phyloP scores from a whole-genome alignment of 257 asterid species.

The Solanum tarapatanum region DNA sequence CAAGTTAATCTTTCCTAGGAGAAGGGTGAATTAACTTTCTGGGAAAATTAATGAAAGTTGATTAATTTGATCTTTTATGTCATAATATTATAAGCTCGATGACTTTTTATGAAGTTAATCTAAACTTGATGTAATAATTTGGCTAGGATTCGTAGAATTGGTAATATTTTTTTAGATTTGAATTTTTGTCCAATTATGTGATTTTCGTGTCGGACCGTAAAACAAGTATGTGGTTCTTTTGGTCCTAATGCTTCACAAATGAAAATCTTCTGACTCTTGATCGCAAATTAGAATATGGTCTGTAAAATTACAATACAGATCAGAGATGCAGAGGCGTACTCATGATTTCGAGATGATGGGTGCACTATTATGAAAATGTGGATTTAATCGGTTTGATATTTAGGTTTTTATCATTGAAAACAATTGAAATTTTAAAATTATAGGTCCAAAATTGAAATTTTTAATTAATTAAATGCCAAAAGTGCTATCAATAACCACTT shows the following conservation, averaged over 20 bases:
- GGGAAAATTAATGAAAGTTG: background rate
- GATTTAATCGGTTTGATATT: background rate
- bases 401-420: too few species aligned
- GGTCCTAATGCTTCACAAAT: background rate
- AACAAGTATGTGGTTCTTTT: background rate
- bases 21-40: background rate
- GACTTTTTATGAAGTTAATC: background rate
- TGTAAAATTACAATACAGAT: background rate
- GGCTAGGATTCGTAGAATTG: background rate
- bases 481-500: background rate
- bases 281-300: background rate
- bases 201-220: background rate
- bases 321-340: background rate
- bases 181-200: background rate
- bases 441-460: background rate
- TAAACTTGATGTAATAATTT: background rate
- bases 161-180: background rate
- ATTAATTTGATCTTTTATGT: background rate
- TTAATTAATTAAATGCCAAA: background rate
- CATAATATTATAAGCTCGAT: background rate
- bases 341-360: background rate
- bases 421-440: background rate
- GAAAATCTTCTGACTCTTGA: background rate
- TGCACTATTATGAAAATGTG: background rate
- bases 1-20: background rate